Conservation (phyloP, 2,329 filamentous ascomycete species). For the Purpureocillium takamizusanense region DNA sequence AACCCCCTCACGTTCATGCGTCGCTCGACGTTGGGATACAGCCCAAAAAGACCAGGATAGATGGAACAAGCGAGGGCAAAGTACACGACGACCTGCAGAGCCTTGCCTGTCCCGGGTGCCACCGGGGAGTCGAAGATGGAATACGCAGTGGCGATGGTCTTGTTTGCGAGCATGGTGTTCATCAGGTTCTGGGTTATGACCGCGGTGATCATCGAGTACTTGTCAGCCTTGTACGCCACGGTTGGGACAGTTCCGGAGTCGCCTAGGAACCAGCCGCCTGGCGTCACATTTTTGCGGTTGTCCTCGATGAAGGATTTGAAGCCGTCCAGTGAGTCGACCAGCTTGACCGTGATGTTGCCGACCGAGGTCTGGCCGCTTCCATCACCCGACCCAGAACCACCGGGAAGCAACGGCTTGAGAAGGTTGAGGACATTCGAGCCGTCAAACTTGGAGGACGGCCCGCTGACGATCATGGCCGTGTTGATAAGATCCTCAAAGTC, state of each 20-base stretch:
- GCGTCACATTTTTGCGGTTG: conserved; percentile 57
- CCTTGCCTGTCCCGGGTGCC: conserved; percentile 55
- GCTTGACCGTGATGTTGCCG: conserved; percentile 8
- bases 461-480: conserved; percentile 11
- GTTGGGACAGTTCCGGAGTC: conserved; percentile 47
- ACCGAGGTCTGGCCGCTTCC: neutral
- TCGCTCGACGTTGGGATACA: conserved; percentile 74
- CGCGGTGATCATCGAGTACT: conserved; percentile 34
- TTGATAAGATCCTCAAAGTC: conserved; percentile 12
- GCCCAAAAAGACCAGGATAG: conserved; percentile 71
- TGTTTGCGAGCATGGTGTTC: conserved; percentile 51
- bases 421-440: conserved; percentile 4
- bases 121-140: conserved; percentile 65
- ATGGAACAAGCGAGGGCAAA: conserved; percentile 67
- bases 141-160: conserved; percentile 59
- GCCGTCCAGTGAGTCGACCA: conserved; percentile 43
- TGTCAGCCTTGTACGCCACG: conserved; percentile 59
- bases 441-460: conserved; percentile 12
- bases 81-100: conserved; percentile 68
- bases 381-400: conserved; percentile 3
- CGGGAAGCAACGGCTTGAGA: conserved; percentile 7
- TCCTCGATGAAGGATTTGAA: conserved; percentile 57
- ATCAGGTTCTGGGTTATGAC: conserved; percentile 54
- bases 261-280: conserved; percentile 69
- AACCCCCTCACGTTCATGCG: conserved; percentile 66